Evolutionary conservation across 768 basidiomycete genomes (phyloP), one percentile per base, ranked within the genome.

Genomic region (Mycena maculata): DNA sequence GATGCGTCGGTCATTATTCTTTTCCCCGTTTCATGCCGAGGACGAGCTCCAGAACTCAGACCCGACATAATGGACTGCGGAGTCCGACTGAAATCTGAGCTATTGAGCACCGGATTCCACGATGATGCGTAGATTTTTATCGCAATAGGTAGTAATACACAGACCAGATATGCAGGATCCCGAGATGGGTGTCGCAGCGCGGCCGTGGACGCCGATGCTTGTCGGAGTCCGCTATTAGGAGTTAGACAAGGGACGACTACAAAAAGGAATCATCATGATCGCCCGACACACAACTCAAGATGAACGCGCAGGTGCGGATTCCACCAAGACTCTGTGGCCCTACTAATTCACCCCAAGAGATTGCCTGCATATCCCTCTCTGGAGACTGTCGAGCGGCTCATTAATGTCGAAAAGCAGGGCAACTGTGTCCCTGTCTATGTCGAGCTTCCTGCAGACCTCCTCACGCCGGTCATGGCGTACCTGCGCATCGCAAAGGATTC

Each of bases 401-500:
- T 96, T 63, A 82, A 92, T 56, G 85, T 88, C 47, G 92, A 95
- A 77, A 93, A 94, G 78, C 85, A 82, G 62, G 96, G 96, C 76
- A 99, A 99, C 76, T 94, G 94, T 74, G 88, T 98, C 38, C 97
- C 97, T 23, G 87, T 99, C 71, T 99, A 88, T 79, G 88, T 97
- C 59, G 91, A 96, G 74, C 86, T 99, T 4, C 96, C 97, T 25
- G 96, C 95, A 49, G 98, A 99, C 76, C 89, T 99, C 68, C 87
- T 99, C 68, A 99, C 98, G 27, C 98, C 98, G 78, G 96, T 95
- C 76, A 92, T 95, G 82, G 96, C 98, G 9, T 99, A 98, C 79
- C 88, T 99, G 52, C 90, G 95, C 63, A 86, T 99, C 67, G 90
- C 96, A 15, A 92, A 96, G 74, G 93, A 95, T 74, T 94, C 94